A percentile compares a stretch with the other conserved stretches of the same genome.
phyloP scores from a whole-genome alignment of 2,329 filamentous ascomycete genomes.

The Helminthosporium solani region DNA sequence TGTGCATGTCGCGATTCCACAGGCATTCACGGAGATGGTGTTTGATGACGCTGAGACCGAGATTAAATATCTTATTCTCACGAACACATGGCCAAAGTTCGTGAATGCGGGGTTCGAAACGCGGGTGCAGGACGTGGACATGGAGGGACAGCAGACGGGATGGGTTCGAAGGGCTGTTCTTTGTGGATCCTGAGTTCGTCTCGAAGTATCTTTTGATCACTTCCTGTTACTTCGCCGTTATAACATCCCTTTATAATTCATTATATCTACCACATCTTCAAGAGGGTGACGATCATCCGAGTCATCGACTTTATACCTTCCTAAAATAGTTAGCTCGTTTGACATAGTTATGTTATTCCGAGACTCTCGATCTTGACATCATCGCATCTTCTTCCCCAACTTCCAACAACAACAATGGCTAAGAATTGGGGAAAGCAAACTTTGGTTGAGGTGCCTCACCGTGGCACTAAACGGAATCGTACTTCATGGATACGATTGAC shows the following conservation, averaged over 20 bases:
- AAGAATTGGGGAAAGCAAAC: conserved; percentile 15
- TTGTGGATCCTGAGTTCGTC: conserved; percentile 3
- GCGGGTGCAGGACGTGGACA: conserved; percentile 20
- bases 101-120: conserved; percentile 23
- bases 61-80: conserved; percentile 40
- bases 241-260: not conserved
- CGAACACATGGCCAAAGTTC: conserved; percentile 42
- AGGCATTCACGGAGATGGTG: conserved; percentile 26
- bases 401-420: conserved; percentile 15
- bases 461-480: conserved; percentile 4
- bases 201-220: too few species aligned
- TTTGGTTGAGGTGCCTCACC: conserved; percentile 1
- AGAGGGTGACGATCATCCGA: not conserved
- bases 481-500: conserved; percentile 6
- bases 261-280: not conserved
- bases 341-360: conserved; percentile 8
- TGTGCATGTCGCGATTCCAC: conserved; percentile 22
- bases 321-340: conserved; percentile 1
- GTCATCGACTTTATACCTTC: conserved; percentile 29
- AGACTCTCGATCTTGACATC: conserved; percentile 1
- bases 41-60: conserved; percentile 35
- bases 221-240: not conserved
- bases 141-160: conserved; percentile 10
- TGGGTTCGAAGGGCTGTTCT: conserved; percentile 4
- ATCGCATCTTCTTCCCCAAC: conserved; percentile 5